Evolutionary conservation across 2,329 filamentous ascomycete species (phyloP).

Genomic region (Hymenoscyphus linearis): DNA sequence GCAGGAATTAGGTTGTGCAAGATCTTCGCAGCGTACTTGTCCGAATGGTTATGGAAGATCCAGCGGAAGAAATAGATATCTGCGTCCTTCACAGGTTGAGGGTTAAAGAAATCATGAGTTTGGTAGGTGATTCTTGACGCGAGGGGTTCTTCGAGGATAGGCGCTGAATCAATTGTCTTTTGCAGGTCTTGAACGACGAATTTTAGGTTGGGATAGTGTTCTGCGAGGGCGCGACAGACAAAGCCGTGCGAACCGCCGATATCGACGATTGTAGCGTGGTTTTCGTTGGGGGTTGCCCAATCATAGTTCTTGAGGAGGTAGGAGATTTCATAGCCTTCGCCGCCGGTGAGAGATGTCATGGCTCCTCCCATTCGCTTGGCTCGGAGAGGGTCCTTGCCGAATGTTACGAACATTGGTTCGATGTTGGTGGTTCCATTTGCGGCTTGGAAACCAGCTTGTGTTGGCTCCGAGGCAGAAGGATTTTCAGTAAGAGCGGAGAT

Average conservation of each 20-base stretch:
- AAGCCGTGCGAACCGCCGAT: slow-evolving; percentile 55
- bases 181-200: slow-evolving; percentile 52
- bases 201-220: slow-evolving; percentile 43
- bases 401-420: slow-evolving; percentile 50
- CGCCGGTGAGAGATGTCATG: slow-evolving; percentile 50
- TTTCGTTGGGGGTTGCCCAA: slow-evolving; percentile 42
- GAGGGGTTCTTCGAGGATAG: slow-evolving; percentile 38
- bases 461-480: slow-evolving; percentile 45
- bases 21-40: slow-evolving; percentile 7
- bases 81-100: slow-evolving; percentile 47
- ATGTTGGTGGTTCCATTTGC: slow-evolving; percentile 45
- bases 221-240: slow-evolving; percentile 49
- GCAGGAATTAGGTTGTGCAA: slow-evolving; percentile 2
- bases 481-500: slow-evolving; percentile 40
- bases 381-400: slow-evolving; percentile 43
- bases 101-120: slow-evolving; percentile 23
- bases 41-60: slow-evolving; percentile 10
- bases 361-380: slow-evolving; percentile 48
- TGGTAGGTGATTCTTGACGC: slow-evolving; percentile 37
- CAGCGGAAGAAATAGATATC: slow-evolving; percentile 47
- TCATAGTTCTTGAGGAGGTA: slow-evolving; percentile 51
- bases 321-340: slow-evolving; percentile 50
- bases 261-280: slow-evolving; percentile 49
- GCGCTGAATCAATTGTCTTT: slow-evolving; percentile 43
- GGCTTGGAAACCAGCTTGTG: slow-evolving; percentile 46